These are phyloP conservation scores for Phytophthora syringae DNA, from an alignment of 352 stramenopile species.

Conservation along the genomic window DNA sequence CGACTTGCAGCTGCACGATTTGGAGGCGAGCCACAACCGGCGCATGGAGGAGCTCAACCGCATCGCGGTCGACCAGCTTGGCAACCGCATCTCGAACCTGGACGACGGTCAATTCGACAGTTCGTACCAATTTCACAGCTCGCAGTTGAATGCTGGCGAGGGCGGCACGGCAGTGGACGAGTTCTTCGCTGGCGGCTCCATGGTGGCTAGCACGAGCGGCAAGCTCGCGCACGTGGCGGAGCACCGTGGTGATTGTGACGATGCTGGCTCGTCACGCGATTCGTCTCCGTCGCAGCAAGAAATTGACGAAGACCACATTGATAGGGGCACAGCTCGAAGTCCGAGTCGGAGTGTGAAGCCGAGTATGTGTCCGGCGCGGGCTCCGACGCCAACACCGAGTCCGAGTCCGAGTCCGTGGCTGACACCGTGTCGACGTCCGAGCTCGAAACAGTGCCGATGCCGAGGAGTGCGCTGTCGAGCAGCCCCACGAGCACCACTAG, in stretches of 20 bases:
- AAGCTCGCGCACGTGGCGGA: slow-evolving; percentile 31
- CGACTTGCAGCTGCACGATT: too few relatives aligned
- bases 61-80: too few relatives aligned
- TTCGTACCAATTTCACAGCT: too few relatives aligned
- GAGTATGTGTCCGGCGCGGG: too few relatives aligned
- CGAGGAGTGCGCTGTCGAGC: neutral
- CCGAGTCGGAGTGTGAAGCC: neutral
- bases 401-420: too few relatives aligned
- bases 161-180: slow-evolving; percentile 27
- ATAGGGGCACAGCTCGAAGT: slow-evolving; percentile 2
- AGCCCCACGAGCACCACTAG: too few relatives aligned
- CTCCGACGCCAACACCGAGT: too few relatives aligned
- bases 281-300: slow-evolving; percentile 17
- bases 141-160: slow-evolving; percentile 30
- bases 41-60: too few relatives aligned
- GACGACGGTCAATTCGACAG: too few relatives aligned
- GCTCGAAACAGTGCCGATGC: neutral
- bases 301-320: slow-evolving; percentile 28
- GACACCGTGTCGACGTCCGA: neutral
- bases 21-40: too few relatives aligned
- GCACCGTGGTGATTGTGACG: slow-evolving; percentile 11
- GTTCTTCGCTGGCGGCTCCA: slow-evolving; percentile 28
- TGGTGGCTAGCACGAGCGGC: neutral
- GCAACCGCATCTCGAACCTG: too few relatives aligned
- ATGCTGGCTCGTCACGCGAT: slow-evolving; percentile 18